Evolutionary conservation across 768 basidiomycete genomes (phyloP), one percentile per base, ranked within the genome.

Genomic region (Porpolomopsis calyptriformis): DNA sequence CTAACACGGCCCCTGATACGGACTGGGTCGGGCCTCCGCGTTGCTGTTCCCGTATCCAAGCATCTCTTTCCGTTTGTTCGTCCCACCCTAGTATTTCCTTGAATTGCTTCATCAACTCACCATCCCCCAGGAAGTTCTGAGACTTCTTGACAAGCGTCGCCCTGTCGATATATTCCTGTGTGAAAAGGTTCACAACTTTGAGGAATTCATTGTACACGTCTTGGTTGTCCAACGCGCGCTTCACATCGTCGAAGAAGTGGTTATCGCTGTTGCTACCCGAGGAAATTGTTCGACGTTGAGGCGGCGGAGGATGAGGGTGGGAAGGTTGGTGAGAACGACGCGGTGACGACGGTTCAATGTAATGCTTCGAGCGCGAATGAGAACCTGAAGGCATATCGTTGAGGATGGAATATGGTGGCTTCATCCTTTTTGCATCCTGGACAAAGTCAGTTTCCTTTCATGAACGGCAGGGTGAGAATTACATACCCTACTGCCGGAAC

Each of bases 141-240:
- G 80, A 80, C 55, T 93, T 85, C 52, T 85, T 80, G 40, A 98
- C 74, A 7, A 98, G 74, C 12, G 83, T 78, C 20, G 80, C 76
- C 1, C 81, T 78, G 55, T 97, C 92, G 54, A 99, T 94, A 57
- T 88, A 80, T 49, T 92, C 89, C 58, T 94, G 90, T 2, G 89
- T 86, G 58, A 92, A 99, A 2, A 99, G 73, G 62, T 98, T 97
- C 53, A 97, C 76, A 37, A 98, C 69, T 59, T 92, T 96, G 50
- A 99, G 67, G 64, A 99, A 98, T 63, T 98, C 96, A 60, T 92
- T 89, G 64, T 85, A 89, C 1, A 80, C 77, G 40, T 88, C 85
- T 10, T 82, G 72, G 51, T 74, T 80, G 46, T 83, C 80, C 36
- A 90, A 66, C 1, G 74, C 70, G 12, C 76, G 77, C 55, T 80